A percentile compares a stretch with the other conserved stretches of the same genome.
phyloP scores from a whole-genome alignment of 2,329 filamentous ascomycete genomes.

The Teratosphaeria viscida region DNA sequence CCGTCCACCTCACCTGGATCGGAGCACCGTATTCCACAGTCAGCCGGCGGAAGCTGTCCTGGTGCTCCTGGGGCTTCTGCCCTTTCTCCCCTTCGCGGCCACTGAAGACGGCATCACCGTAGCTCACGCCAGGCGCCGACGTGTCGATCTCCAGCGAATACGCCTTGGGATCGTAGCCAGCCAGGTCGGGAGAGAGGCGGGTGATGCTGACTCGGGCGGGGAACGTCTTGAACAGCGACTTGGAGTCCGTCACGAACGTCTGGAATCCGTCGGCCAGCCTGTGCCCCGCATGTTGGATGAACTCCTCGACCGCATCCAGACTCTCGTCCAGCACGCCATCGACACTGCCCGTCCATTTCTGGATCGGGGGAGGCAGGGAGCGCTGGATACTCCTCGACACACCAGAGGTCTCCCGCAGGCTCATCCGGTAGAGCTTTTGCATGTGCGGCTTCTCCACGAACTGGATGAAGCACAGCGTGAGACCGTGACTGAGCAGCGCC shows the following conservation, averaged over 20 bases:
- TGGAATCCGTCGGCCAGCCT: slow-evolving; percentile 80
- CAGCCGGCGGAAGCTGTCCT: slow-evolving; percentile 58
- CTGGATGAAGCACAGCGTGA: slow-evolving; percentile 80
- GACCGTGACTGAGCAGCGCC: slow-evolving; percentile 72
- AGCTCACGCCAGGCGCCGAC: slow-evolving; percentile 33
- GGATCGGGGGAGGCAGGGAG: slow-evolving; percentile 72
- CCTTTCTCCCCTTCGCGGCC: slow-evolving; percentile 65
- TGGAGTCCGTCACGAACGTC: slow-evolving; percentile 78
- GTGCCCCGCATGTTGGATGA: slow-evolving; percentile 73
- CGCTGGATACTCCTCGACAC: slow-evolving; percentile 84
- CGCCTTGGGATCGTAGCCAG: slow-evolving; percentile 66
- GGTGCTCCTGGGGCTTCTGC: slow-evolving; percentile 52
- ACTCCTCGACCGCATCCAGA: slow-evolving; percentile 79
- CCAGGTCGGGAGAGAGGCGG: slow-evolving; percentile 65
- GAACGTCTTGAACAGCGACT: slow-evolving; percentile 78
- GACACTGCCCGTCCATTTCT: slow-evolving; percentile 73
- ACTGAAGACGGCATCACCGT: slow-evolving; percentile 43
- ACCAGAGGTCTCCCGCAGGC: slow-evolving; percentile 75
- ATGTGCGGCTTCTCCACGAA: slow-evolving; percentile 94
- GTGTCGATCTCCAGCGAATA: slow-evolving; percentile 71
- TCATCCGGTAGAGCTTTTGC: slow-evolving; percentile 89
- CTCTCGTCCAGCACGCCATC: slow-evolving; percentile 81
- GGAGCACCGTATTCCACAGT: slow-evolving; percentile 83
- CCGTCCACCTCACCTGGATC: slow-evolving; percentile 82
- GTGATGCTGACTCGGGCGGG: slow-evolving; percentile 78